phyloP scores from a whole-genome alignment of 2,329 filamentous ascomycete species.

The Cercospora zeae-maydis region DNA sequence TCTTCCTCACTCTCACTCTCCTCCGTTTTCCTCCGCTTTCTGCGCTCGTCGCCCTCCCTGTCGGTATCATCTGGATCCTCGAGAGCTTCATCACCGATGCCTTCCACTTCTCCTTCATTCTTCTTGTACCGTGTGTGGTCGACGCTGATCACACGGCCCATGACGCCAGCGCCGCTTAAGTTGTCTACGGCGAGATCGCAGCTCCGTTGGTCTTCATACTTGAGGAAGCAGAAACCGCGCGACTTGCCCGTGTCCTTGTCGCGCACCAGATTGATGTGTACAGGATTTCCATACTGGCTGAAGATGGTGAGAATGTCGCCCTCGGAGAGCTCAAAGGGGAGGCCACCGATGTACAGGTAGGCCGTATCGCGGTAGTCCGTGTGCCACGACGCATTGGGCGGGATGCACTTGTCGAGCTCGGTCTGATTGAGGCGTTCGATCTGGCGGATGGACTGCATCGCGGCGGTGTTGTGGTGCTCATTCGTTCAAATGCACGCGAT shows the following conservation, averaged over 20 bases:
- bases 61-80: conserved; percentile 52
- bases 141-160: conserved; percentile 76
- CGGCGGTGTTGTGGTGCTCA: conserved; percentile 21
- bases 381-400: conserved; percentile 89
- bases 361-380: conserved; percentile 96
- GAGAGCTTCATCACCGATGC: conserved; percentile 45
- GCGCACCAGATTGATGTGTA: conserved; percentile 84
- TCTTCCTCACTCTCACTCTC: conserved; percentile 36
- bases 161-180: conserved; percentile 77
- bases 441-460: conserved; percentile 90
- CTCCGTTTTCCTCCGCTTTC: conserved; percentile 38
- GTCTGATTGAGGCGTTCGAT: conserved; percentile 91
- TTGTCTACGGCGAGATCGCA: conserved; percentile 97
- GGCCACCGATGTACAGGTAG: conserved; percentile 91
- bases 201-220: conserved; percentile 96
- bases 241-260: conserved; percentile 97
- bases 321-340: conserved; percentile 89
- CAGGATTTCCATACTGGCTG: conserved; percentile 93
- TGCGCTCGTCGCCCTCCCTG: conserved; percentile 42
- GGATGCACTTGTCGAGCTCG: conserved; percentile 85
- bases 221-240: conserved; percentile 90
- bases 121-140: conserved; percentile 92
- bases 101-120: conserved; percentile 62
- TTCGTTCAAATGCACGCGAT: not conserved
- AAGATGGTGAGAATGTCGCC: conserved; percentile 96